Conservation (phyloP, 306 rosid genomes). For the Oxytropis ochrocephala region DNA sequence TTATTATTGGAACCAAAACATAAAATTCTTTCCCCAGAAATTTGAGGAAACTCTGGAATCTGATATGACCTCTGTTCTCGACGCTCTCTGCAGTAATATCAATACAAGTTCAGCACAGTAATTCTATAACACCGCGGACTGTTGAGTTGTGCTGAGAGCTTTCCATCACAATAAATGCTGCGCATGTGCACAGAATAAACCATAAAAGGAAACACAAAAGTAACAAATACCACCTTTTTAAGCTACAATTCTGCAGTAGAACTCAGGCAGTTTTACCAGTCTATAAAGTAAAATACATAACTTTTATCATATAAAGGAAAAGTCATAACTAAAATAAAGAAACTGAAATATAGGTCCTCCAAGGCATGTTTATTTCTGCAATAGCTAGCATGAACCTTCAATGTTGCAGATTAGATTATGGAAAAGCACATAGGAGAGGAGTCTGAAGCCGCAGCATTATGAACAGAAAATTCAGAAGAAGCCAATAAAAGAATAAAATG, state of each 20-base stretch:
- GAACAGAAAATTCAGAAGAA: constrained; percentile 4
- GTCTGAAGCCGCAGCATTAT: neutral
- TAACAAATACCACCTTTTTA: neutral
- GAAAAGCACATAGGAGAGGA: neutral
- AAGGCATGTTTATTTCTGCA: neutral
- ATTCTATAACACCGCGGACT: neutral
- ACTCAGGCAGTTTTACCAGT: neutral
- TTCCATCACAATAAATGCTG: constrained; percentile 4
- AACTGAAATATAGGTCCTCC: neutral
- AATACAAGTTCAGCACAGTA: constrained; percentile 22
- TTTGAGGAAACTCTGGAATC: constrained; percentile 51
- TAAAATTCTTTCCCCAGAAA: constrained; percentile 59
- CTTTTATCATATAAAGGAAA: neutral
- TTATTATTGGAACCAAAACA: constrained; percentile 80
- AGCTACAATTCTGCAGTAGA: neutral
- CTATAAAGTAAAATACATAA: neutral
- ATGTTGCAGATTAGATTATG: neutral
- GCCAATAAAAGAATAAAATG: neutral
- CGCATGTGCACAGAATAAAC: constrained; percentile 11
- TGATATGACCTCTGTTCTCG: constrained; percentile 68
- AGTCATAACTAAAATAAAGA: constrained; percentile 4
- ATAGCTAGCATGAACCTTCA: constrained; percentile 7
- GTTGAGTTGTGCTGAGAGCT: constrained; percentile 2
- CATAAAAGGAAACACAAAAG: constrained; percentile 5
- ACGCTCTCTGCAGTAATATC: constrained; percentile 59